Conservation (phyloP, 164 flowering plant species). For the Stephania yunnanensis region DNA sequence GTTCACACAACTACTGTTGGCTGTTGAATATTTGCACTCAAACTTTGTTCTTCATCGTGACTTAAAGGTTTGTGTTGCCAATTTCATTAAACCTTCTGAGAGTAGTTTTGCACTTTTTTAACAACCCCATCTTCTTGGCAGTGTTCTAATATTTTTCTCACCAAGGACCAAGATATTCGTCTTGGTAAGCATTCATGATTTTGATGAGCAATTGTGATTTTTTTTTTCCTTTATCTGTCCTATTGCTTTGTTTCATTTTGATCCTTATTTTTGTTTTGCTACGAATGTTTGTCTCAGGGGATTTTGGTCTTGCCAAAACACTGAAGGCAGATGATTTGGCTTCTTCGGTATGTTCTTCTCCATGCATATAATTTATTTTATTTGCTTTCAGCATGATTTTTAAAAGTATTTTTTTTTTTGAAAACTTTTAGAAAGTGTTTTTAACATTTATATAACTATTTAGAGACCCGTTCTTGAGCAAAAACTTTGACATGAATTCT, state of each 20-base stretch:
- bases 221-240: background rate
- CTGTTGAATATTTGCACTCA: conserved; percentile 90
- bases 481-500: background rate
- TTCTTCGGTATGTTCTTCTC: conserved; percentile 66
- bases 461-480: background rate
- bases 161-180: conserved; percentile 90
- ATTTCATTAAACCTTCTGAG: background rate
- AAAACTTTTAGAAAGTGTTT: background rate
- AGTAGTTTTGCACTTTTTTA: conserved; percentile 16
- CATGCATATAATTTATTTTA: background rate
- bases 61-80: conserved; percentile 50
- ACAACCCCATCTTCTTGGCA: conserved; percentile 24
- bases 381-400: conserved; percentile 5
- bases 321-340: conserved; percentile 94
- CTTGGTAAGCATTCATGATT: conserved; percentile 53
- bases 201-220: background rate
- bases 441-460: background rate
- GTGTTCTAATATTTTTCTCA: conserved; percentile 98
- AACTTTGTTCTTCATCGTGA: conserved; percentile 92
- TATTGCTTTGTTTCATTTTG: conserved; percentile 4
- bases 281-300: conserved; percentile 49
- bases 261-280: background rate
- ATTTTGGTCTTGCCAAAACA: conserved; percentile 98
- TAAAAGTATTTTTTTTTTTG: background rate
- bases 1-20: conserved; percentile 85